Evolutionary conservation across 352 stramenopile species (phyloP).

Genomic region (Globisporangium solare): DNA sequence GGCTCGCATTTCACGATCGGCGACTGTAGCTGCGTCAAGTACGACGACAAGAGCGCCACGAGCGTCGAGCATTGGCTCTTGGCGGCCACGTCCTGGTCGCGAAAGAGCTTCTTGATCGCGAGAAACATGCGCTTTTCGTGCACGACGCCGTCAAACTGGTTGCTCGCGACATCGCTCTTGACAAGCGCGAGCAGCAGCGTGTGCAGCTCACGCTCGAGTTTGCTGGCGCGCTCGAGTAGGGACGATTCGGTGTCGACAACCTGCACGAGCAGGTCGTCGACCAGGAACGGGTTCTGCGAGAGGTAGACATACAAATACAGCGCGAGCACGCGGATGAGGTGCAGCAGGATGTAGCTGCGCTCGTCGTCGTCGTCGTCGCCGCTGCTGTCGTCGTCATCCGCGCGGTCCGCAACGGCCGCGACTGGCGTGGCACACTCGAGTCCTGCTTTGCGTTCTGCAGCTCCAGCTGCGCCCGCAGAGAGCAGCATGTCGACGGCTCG

Average conservation of each 20-base stretch:
- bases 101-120: conserved; percentile 47
- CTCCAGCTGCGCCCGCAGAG: too few relatives aligned
- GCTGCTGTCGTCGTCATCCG: too few relatives aligned
- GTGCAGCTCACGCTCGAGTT: conserved; percentile 31
- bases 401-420: too few relatives aligned
- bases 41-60: conserved; percentile 34
- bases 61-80: conserved; percentile 35
- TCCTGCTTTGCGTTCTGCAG: too few relatives aligned
- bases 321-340: conserved; percentile 58
- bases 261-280: conserved; percentile 33
- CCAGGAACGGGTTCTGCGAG: conserved; percentile 28
- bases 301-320: conserved; percentile 59
- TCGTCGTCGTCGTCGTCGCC: conserved; percentile 11
- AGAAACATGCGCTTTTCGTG: conserved; percentile 49
- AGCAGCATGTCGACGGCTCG: too few relatives aligned
- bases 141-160: conserved; percentile 59
- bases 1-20: conserved; percentile 51
- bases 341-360: conserved; percentile 32
- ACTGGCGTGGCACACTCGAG: too few relatives aligned
- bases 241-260: conserved; percentile 6
- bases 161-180: conserved; percentile 40
- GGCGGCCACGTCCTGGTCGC: conserved; percentile 31
- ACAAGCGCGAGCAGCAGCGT: conserved; percentile 34
- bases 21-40: conserved; percentile 33
- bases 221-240: conserved; percentile 14